Percentiles rank a stretch among this genome's conserved stretches.
Conservation (phyloP, 148 eudicot species). For the Silene latifolia region DNA sequence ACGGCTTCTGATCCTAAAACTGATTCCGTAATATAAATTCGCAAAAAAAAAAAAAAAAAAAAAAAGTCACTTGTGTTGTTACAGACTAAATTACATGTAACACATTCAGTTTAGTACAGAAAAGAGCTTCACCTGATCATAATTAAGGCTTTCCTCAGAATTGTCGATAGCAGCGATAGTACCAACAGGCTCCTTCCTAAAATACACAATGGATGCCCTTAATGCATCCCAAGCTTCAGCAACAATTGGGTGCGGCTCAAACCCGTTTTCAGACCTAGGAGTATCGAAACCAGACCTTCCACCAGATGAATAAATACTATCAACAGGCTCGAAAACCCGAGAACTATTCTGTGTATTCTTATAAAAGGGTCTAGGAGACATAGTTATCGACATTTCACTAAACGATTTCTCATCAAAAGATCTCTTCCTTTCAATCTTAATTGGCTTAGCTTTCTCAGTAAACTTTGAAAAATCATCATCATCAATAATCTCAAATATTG, state of each 20-base stretch:
- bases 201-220: constrained; percentile 63
- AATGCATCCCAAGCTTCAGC: constrained; percentile 81
- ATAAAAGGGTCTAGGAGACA: constrained; percentile 56
- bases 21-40: no score
- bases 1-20: no score
- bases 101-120: neutral
- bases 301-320: constrained; percentile 51
- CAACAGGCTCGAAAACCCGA: constrained; percentile 53
- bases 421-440: constrained; percentile 65
- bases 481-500: constrained; percentile 53
- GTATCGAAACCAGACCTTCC: constrained; percentile 55
- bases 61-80: neutral
- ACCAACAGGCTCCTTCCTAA: constrained; percentile 71
- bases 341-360: constrained; percentile 50
- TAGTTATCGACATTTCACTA: constrained; percentile 57
- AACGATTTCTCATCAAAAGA: constrained; percentile 79
- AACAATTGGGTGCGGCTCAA: constrained; percentile 67
- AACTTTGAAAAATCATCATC: constrained; percentile 55
- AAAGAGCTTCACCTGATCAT: constrained; percentile 59
- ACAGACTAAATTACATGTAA: neutral
- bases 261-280: constrained; percentile 49
- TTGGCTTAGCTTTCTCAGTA: constrained; percentile 46
- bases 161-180: constrained; percentile 77
- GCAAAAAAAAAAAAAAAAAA: no score
- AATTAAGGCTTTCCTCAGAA: constrained; percentile 66